Base-by-base conservation (phyloP, 495 filamentous ascomycete species). In the Neohortaea acidophila region DNA sequence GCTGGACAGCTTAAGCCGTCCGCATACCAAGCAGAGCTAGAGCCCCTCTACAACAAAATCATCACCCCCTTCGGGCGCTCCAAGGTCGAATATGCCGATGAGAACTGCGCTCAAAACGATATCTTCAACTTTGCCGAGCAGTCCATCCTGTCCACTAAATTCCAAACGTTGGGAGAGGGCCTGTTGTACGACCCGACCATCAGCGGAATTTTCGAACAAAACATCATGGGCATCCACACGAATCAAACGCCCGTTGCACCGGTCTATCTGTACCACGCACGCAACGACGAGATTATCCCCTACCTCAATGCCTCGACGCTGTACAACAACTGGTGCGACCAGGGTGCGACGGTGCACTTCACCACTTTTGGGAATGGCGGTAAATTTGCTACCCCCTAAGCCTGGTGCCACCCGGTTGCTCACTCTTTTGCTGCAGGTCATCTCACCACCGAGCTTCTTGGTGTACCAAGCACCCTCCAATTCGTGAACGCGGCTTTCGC, bases 201-300 rank as follows among this genome's bases (percentile, higher is more conserved):
- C 7, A 21, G 18, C n/a, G 30, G 5, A 3, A 23, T 41, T 6
- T 30, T 41, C 6, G 20, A 23, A 6, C 17, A 41, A 4, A 33
- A 35, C 13, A 7, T 34, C 20, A 22, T 35, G 39, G 39, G 39
- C 13, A 5, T 21, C 3, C 3, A 15, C 13, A 30, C 30, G 11
- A 41, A 7, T 17, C 19, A 33, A n/a, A 24, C 28, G 10, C 39
- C 39, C 20, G 13, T 8, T 23, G 39, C 30, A n/a, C 39, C 39
- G n/a, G 30, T 41, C 4, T 34, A 10, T 7, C 15, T 41, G 6
- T 41, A 41, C 21, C 39, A 41, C 39, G 39, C 39, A 6, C 13
- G 3, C 20, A 10, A 14, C 18, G 39, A 43, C 17, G 33, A 43
- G 22, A 37, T 43, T 15, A 43, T 36, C 22, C 40, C 40, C 14